Evolutionary conservation across 257 asterid genomes (phyloP).

Genomic region (Nicotiana sylvestris): DNA sequence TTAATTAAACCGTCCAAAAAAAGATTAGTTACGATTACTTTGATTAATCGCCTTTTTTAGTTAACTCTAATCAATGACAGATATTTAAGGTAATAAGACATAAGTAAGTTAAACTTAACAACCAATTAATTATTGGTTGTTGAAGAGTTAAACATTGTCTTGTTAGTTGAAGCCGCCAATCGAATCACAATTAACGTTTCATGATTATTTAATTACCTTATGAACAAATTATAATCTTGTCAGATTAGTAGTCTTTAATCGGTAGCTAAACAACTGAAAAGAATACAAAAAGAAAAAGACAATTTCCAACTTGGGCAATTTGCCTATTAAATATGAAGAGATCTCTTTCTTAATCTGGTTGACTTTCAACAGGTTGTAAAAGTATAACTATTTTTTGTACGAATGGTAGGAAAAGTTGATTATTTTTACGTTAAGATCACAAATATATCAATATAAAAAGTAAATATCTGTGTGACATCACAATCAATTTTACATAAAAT

Average conservation of each 20-base stretch:
- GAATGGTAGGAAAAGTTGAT: neutral
- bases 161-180: conserved; percentile 26
- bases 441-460: too few relatives aligned
- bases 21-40: conserved; percentile 21
- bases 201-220: conserved; percentile 17
- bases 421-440: neutral
- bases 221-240: neutral
- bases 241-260: neutral
- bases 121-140: conserved; percentile 17
- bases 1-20: conserved; percentile 9
- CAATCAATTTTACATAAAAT: neutral
- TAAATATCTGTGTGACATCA: neutral
- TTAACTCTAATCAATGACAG: neutral
- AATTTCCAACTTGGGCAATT: neutral
- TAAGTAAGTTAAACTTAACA: neutral
- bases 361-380: conserved; percentile 3
- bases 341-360: neutral
- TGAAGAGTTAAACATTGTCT: conserved; percentile 31
- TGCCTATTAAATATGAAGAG: neutral
- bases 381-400: neutral
- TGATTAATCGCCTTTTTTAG: conserved; percentile 12
- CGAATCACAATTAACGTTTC: neutral
- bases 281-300: neutral
- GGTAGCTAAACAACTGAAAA: neutral
- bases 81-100: conserved; percentile 2